A percentile compares a stretch with the other conserved stretches of the same genome.
These are phyloP conservation scores for Davidsoniella eucalypti DNA, from an alignment of 2,329 filamentous ascomycete species.

Conservation along the genomic window DNA sequence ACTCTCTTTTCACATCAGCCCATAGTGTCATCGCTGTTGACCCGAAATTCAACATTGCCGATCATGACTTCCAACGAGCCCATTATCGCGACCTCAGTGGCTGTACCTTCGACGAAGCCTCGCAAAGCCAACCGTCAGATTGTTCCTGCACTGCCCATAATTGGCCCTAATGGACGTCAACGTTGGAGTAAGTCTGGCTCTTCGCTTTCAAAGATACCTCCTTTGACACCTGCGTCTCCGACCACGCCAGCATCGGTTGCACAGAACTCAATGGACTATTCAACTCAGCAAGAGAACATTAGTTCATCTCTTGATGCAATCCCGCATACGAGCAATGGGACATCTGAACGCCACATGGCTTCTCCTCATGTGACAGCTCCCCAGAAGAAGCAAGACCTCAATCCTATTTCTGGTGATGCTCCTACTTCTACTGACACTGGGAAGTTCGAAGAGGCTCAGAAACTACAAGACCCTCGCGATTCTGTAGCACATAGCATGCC, in stretches of 20 bases:
- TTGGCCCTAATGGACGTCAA: slow-evolving; percentile 2
- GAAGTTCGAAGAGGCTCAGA: neutral
- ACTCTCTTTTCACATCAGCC: neutral
- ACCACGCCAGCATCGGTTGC: neutral
- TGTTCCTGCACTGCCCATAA: slow-evolving; percentile 5
- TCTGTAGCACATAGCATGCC: neutral
- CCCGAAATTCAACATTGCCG: neutral
- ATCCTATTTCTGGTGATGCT: too few relatives aligned
- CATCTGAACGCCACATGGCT: too few relatives aligned
- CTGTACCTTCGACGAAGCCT: neutral
- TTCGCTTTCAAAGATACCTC: neutral
- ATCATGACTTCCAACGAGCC: slow-evolving; percentile 7
- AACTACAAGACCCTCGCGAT: neutral
- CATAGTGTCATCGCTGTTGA: too few relatives aligned
- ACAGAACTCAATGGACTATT: neutral
- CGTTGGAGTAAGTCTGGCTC: neutral
- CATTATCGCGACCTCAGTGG: neutral
- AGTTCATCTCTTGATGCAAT: too few relatives aligned
- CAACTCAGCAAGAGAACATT: too few relatives aligned
- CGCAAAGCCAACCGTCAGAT: neutral
- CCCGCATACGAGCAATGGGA: too few relatives aligned
- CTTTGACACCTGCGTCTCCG: neutral
- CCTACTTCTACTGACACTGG: too few relatives aligned
- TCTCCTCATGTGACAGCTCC: too few relatives aligned
- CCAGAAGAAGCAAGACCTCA: too few relatives aligned